A percentile compares a stretch with the other conserved stretches of the same genome.
Evolutionary conservation across 768 basidiomycete genomes (phyloP).

Genomic region (Boletus pseudopeckii): DNA sequence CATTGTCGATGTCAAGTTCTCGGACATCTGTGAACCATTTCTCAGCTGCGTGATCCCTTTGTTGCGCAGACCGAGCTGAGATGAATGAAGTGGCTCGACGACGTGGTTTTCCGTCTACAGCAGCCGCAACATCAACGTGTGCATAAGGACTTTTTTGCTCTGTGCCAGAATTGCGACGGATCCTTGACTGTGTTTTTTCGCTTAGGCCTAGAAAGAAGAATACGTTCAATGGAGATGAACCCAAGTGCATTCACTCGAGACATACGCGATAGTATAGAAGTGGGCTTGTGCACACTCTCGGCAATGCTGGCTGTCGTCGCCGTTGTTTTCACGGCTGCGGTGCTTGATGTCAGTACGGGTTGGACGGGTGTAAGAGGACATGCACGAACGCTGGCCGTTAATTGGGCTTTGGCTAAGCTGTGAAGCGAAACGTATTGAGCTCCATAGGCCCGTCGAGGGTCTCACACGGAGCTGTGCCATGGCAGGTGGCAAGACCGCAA

Average conservation of each 20-base stretch:
- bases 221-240: background rate
- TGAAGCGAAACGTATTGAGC: constrained; percentile 9
- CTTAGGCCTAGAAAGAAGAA: constrained; percentile 18
- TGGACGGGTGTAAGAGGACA: background rate
- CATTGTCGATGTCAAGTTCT: constrained; percentile 15
- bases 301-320: background rate
- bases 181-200: constrained; percentile 1
- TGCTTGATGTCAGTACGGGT: constrained; percentile 2
- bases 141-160: background rate
- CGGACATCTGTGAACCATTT: constrained; percentile 25
- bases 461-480: constrained; percentile 18
- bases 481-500: background rate
- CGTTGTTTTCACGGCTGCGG: background rate
- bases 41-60: constrained; percentile 20
- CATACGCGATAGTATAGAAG: constrained; percentile 23
- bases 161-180: constrained; percentile 3
- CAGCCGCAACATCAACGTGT: background rate
- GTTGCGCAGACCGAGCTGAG: constrained; percentile 19
- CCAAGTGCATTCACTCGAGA: background rate
- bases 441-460: constrained; percentile 1
- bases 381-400: background rate
- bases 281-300: background rate
- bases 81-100: constrained; percentile 19
- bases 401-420: background rate
- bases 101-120: background rate